Evolutionary conservation across 2,329 filamentous ascomycete species (phyloP).

Genomic region (Trichoderma breve): DNA sequence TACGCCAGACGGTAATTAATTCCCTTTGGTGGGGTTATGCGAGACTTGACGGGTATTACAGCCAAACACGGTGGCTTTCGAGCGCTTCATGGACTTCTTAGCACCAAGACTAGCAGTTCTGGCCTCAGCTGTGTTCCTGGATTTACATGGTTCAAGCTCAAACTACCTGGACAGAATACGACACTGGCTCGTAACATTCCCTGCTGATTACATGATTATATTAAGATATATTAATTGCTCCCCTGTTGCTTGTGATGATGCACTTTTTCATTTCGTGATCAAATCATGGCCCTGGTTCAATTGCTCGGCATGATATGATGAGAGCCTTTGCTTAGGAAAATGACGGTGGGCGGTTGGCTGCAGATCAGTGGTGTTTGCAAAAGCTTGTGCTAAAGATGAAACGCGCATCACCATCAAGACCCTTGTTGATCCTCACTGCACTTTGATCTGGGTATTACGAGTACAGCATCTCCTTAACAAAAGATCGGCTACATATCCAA

Average conservation of each 20-base stretch:
- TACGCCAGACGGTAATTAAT: not conserved
- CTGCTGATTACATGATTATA: not conserved
- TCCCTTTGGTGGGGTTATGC: not conserved
- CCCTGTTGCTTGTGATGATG: not conserved
- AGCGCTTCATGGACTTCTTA: not conserved
- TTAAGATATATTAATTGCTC: not conserved
- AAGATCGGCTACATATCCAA: not conserved
- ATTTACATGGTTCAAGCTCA: not conserved
- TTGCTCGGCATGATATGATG: not conserved
- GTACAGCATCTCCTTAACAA: not conserved
- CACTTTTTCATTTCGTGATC: not conserved
- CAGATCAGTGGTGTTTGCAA: not conserved
- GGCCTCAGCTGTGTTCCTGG: not conserved
- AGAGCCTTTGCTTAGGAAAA: not conserved
- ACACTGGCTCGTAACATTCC: not conserved
- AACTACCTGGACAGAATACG: not conserved
- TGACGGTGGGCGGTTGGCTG: not conserved
- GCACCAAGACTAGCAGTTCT: not conserved
- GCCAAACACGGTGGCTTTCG: not conserved
- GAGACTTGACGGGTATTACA: not conserved
- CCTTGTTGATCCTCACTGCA: not conserved
- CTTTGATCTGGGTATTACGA: not conserved
- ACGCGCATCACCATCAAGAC: conserved; percentile 5
- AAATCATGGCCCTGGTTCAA: not conserved
- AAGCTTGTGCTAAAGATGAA: not conserved